phyloP scores from a whole-genome alignment of 164 flowering plant genomes.

The Magnolia kwangsiensis region DNA sequence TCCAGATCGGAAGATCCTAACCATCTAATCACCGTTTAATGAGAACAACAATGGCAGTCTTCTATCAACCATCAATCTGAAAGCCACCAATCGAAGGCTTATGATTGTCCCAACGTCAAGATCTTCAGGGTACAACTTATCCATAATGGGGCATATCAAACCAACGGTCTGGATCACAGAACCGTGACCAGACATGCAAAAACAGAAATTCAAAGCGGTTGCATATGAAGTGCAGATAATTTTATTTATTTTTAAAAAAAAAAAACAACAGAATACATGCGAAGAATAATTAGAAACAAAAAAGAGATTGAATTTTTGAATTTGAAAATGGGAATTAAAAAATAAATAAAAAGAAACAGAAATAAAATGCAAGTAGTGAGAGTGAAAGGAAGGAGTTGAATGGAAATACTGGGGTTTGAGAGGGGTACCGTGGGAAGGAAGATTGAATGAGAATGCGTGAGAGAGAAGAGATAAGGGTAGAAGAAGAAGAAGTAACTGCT shows the following conservation, averaged over 20 bases:
- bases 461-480: neutral
- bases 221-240: neutral
- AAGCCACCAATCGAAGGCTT: neutral
- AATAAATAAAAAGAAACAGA: neutral
- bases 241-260: no score
- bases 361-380: neutral
- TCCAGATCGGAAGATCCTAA: no score
- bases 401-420: neutral
- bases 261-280: neutral
- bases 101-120: neutral
- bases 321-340: neutral
- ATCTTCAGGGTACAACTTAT: neutral
- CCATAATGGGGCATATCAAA: neutral
- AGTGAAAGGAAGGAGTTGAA: neutral
- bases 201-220: neutral
- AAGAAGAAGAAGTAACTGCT: neutral
- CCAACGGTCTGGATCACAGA: neutral
- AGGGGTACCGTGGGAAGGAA: conserved; percentile 9
- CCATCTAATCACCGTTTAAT: neutral
- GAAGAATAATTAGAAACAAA: neutral
- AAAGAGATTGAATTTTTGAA: neutral
- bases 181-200: neutral
- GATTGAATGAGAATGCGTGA: neutral
- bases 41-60: neutral
- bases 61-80: neutral